Evolutionary conservation across 2,329 filamentous ascomycete genomes (phyloP), one percentile per base, ranked within the genome.

Genomic region (Colletotrichum australisinense): DNA sequence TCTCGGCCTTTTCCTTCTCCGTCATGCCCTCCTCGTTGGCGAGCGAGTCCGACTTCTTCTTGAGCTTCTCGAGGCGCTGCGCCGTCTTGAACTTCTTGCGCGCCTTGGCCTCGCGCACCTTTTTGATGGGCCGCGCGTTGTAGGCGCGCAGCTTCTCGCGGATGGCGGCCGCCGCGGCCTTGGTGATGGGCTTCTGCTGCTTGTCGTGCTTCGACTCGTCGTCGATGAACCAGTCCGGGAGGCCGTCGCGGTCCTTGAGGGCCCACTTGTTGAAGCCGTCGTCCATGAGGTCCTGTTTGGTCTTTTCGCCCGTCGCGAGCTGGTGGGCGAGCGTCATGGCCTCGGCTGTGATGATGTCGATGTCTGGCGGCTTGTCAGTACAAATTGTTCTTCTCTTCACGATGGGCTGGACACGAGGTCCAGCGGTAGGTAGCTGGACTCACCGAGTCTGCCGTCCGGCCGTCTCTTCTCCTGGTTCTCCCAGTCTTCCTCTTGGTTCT

Each of bases 271-370:
- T 98, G 89, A 97, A 99, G 53, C 92, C 93, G 74, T 98, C 96
- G 79, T 99, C 97, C 58, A 96, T 86, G 5, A 98, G 86, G 77
- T 98, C 94, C 68, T 93, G 84, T 58, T 90, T 93, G 0, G 92
- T 93, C 82, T 93, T 95, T 80, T 96, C 89, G 57, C 96, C 96
- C 0, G 93, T 95, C 4, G 95, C 97, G 72, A 99, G 92, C 80
- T 95, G 91, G 76, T 98, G 97, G 0, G 97, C 97, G 19, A 99
- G 89, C 0, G 96, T 97, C 97, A 99, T 99, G 76, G 97, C 97
- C 86, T 99, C 97, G 5, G 95, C 97, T n/a, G 97, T 99, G 80
- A 98, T 97, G 79, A 99, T 98, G 81, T 98, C 95, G 83, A 99
- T 97, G 80, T 98, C 95, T 88, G 83, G 81, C 1, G 26, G n/a